Base-by-base conservation (phyloP, 139 green algal species). In the Spirogloea muscicola region DNA sequence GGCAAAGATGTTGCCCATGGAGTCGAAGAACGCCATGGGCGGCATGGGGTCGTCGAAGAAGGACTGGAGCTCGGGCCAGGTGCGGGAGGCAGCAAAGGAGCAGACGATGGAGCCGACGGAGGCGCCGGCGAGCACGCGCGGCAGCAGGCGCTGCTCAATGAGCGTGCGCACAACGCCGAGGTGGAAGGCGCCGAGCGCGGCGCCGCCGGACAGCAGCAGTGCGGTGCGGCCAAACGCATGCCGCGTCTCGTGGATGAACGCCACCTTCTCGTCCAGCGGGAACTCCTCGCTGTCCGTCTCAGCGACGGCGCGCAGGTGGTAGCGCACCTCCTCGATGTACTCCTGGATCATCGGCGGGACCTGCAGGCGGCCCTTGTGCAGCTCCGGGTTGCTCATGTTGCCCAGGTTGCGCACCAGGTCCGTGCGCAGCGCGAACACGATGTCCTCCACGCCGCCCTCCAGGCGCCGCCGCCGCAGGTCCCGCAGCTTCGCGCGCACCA, bases 181-280 rank as follows among this genome's bases (percentile, higher is more conserved):
- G 82, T 98, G 94, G 84, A 98, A 99, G 4, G 84, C 87, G 37
- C 90, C 94, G 31, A 99, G 84, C 1, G 89, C 87, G 1, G 94
- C 94, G 2, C 94, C 94, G 27, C 94, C 94, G 42, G 72, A 90
- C 9, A 99, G 89, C 57, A 99, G 83, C 43, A 99, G 87, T 3
- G 92, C 95, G 0, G 94, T 98, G 63, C 95, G 84, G 0, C 94
- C 94, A 85, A 95, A 98, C 1, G 91, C 87, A 79, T 98, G 94
- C 4, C 94, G 86, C 25, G 91, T 95, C 79, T 98, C 93, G 13
- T 87, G 84, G 66, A 96, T 75, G 80, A 98, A 98, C 0, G 82
- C 75, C 49, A 95, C 65, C 82, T 96, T 96, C 76, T 98, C 88
- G 51, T 93, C 84, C 34, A 91, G 61, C 2, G 79, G 51, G 43